phyloP scores from a whole-genome alignment of 2,329 filamentous ascomycete genomes.

The Cladophialophora chaetospira region DNA sequence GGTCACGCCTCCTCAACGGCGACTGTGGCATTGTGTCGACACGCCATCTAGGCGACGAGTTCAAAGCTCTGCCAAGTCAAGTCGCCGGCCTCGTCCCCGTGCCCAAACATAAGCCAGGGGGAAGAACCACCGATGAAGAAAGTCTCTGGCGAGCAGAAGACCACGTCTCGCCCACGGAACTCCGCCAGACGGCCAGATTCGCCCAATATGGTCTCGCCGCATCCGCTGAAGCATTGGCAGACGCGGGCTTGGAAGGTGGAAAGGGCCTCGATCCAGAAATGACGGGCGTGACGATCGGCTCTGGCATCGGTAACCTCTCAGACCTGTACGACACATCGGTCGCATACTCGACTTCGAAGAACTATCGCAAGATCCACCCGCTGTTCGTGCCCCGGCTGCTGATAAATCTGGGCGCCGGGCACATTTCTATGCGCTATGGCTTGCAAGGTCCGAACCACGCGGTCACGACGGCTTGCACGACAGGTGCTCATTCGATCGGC shows the following conservation, averaged over 20 bases:
- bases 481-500: constrained; percentile 89
- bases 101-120: constrained; percentile 45
- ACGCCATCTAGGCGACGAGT: constrained; percentile 61
- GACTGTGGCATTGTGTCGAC: constrained; percentile 80
- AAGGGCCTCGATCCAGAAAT: constrained; percentile 65
- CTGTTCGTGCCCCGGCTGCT: constrained; percentile 90
- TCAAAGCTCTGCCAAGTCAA: constrained; percentile 75
- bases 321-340: constrained; percentile 85
- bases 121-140: constrained; percentile 19
- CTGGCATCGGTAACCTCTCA: constrained; percentile 91
- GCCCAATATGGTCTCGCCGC: constrained; percentile 89
- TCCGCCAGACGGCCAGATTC: constrained; percentile 84
- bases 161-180: constrained; percentile 54
- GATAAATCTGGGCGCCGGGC: constrained; percentile 92
- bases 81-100: constrained; percentile 80
- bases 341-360: constrained; percentile 53
- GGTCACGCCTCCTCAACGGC: constrained; percentile 76
- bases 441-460: constrained; percentile 83
- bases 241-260: constrained; percentile 74
- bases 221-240: constrained; percentile 78
- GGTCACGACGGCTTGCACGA: constrained; percentile 92
- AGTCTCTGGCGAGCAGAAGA: constrained; percentile 48
- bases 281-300: constrained; percentile 90
- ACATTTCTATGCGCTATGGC: constrained; percentile 89
- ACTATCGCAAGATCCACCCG: constrained; percentile 86